Conservation (phyloP, 1,284 basidiomycete genomes). For the Leucoagaricus sp. region DNA sequence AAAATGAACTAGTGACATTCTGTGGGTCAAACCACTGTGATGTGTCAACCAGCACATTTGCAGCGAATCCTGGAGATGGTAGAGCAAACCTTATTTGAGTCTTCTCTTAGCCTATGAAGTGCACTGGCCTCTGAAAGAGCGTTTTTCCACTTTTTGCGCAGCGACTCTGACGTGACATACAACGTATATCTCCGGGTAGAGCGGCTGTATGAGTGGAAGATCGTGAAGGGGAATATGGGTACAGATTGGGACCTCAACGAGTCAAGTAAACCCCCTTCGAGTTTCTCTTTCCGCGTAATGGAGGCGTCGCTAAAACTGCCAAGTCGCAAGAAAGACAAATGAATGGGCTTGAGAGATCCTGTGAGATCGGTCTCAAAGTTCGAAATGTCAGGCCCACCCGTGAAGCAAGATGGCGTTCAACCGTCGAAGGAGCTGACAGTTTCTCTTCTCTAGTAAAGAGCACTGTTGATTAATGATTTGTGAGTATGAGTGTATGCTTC, state of each 20-base stretch:
- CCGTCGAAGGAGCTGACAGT: conserved; percentile 41
- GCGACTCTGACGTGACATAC: conserved; percentile 57
- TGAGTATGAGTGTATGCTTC: neutral
- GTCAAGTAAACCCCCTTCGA: conserved; percentile 58
- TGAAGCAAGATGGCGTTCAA: conserved; percentile 58
- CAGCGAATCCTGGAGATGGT: conserved; percentile 8
- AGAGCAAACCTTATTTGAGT: conserved; percentile 64
- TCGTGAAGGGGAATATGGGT: conserved; percentile 69
- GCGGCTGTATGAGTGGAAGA: conserved; percentile 67
- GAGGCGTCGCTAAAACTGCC: conserved; percentile 58
- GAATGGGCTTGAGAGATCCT: conserved; percentile 57
- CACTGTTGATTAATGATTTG: conserved; percentile 40
- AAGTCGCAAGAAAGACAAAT: conserved; percentile 72
- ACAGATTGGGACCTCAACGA: conserved; percentile 50
- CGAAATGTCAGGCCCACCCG: conserved; percentile 46
- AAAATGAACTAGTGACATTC: conserved; percentile 58
- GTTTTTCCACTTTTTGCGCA: conserved; percentile 64
- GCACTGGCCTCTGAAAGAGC: conserved; percentile 60
- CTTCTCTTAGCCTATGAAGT: conserved; percentile 60
- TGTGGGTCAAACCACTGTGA: conserved; percentile 66
- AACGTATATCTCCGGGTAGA: conserved; percentile 66
- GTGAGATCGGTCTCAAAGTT: neutral
- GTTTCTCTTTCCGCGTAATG: conserved; percentile 61
- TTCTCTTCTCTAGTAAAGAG: conserved; percentile 64
- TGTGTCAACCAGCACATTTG: neutral